These are phyloP conservation scores for Rosa rugosa DNA, from an alignment of 306 rosid genomes.

Conservation along the genomic window DNA sequence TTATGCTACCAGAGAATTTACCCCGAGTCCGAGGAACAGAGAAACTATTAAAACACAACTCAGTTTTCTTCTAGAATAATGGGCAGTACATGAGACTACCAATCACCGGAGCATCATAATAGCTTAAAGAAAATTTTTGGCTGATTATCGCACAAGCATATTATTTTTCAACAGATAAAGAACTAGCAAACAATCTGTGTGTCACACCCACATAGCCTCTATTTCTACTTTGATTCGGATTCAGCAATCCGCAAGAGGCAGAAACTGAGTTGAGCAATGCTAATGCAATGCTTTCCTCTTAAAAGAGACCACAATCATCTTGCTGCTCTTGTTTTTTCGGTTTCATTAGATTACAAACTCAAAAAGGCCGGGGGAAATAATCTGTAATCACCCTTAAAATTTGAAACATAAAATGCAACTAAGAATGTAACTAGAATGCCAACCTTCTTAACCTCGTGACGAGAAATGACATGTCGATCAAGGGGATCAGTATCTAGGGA, in stretches of 20 bases:
- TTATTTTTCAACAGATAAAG: too few species aligned
- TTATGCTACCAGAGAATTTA: too few species aligned
- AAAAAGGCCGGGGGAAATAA: not conserved
- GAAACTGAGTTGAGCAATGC: too few species aligned
- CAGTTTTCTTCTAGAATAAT: not conserved
- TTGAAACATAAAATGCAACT: not conserved
- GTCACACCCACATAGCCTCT: too few species aligned
- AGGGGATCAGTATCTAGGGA: constrained; percentile 35
- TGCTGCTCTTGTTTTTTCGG: not conserved
- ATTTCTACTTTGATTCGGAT: too few species aligned
- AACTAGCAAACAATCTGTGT: too few species aligned
- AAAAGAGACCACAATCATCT: not conserved
- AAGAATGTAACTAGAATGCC: not conserved
- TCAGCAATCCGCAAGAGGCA: too few species aligned
- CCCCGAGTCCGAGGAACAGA: not conserved
- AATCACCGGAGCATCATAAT: too few species aligned
- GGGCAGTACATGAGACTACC: too few species aligned
- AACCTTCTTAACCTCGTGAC: constrained; percentile 64
- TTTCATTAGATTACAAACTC: not conserved
- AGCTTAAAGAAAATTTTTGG: too few species aligned
- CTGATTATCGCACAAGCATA: too few species aligned
- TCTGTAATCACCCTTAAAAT: not conserved
- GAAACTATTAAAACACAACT: not conserved
- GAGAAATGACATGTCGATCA: constrained; percentile 60
- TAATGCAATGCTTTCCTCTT: too few species aligned